Percentiles rank a stretch among this genome's conserved stretches.
These are phyloP conservation scores for Rhododendron molle DNA, from an alignment of 148 eudicot genomes.

Conservation along the genomic window DNA sequence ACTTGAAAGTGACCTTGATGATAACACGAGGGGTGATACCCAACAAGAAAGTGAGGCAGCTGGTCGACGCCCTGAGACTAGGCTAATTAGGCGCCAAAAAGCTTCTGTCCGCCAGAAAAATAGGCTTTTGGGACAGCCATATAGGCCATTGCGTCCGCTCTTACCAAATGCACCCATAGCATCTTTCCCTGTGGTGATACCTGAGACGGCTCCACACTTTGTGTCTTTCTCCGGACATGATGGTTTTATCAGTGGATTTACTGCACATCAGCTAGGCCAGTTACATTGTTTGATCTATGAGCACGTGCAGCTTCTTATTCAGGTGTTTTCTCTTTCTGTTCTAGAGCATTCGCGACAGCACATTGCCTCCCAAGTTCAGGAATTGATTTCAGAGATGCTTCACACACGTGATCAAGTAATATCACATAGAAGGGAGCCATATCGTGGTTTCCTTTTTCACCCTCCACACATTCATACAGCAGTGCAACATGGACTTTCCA, in stretches of 20 bases:
- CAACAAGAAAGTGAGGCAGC: slow-evolving; percentile 32
- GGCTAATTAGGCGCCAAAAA: slow-evolving; percentile 61
- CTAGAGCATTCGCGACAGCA: slow-evolving; percentile 66
- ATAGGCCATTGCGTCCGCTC: slow-evolving; percentile 65
- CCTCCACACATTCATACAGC: slow-evolving; percentile 43
- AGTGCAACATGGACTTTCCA: slow-evolving; percentile 27
- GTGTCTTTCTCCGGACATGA: slow-evolving; percentile 30
- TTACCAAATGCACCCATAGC: slow-evolving; percentile 44
- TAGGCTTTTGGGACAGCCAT: slow-evolving; percentile 29
- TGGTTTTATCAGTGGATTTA: slow-evolving; percentile 48
- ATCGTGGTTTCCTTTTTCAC: slow-evolving; percentile 53
- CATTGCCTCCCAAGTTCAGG: slow-evolving; percentile 70
- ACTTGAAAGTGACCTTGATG: slow-evolving; percentile 86
- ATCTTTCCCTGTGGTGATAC: slow-evolving; percentile 32
- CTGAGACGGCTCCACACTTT: slow-evolving; percentile 23
- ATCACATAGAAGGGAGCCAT: slow-evolving; percentile 50
- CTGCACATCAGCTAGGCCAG: slow-evolving; percentile 80
- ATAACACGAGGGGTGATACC: slow-evolving; percentile 23
- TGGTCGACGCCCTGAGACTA: slow-evolving; percentile 71
- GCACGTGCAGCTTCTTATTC: slow-evolving; percentile 91
- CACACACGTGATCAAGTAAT: slow-evolving; percentile 54
- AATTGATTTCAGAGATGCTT: slow-evolving; percentile 56
- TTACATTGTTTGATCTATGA: slow-evolving; percentile 73
- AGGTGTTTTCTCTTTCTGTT: slow-evolving; percentile 74
- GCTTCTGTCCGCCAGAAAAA: slow-evolving; percentile 28